phyloP scores from a whole-genome alignment of 371 early-diverging fungal species.

The Mucor indicus region DNA sequence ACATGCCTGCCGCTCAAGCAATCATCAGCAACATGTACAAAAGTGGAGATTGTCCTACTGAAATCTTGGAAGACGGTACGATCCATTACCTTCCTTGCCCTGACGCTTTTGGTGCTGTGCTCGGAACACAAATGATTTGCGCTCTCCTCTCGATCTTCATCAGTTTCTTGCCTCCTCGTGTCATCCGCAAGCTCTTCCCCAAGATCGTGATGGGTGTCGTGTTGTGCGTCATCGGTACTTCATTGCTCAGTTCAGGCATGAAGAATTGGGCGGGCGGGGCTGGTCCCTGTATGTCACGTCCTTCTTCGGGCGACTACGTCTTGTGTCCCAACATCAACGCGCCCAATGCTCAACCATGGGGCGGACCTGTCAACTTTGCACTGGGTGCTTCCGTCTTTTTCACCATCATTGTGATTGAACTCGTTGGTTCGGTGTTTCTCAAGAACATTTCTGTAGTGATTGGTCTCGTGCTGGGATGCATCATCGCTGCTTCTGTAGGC shows the following conservation, averaged over 20 bases:
- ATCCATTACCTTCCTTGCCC: slow-evolving; percentile 47
- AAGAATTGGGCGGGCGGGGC: slow-evolving; percentile 52
- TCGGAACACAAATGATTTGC: slow-evolving; percentile 55
- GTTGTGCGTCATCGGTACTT: slow-evolving; percentile 48
- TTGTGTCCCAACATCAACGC: slow-evolving; percentile 40
- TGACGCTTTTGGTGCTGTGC: slow-evolving; percentile 53
- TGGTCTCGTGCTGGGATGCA: slow-evolving; percentile 53
- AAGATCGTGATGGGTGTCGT: slow-evolving; percentile 54
- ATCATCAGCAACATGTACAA: slow-evolving; percentile 44
- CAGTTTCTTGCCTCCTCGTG: slow-evolving; percentile 48
- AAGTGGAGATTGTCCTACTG: slow-evolving; percentile 48
- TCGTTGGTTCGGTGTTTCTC: slow-evolving; percentile 57
- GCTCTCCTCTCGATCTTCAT: slow-evolving; percentile 41
- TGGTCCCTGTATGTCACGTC: slow-evolving; percentile 42
- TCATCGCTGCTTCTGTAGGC: slow-evolving; percentile 54
- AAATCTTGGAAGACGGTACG: slow-evolving; percentile 37
- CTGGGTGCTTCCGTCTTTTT: slow-evolving; percentile 54
- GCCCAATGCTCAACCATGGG: slow-evolving; percentile 57
- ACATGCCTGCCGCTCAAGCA: slow-evolving; percentile 34
- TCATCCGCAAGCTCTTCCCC: slow-evolving; percentile 49
- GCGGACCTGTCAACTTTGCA: slow-evolving; percentile 36
- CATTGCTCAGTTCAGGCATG: slow-evolving; percentile 42
- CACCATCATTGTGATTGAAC: slow-evolving; percentile 53
- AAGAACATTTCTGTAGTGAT: slow-evolving; percentile 57
- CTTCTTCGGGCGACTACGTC: slow-evolving; percentile 24